Evolutionary conservation across 805 yeast species (phyloP).

Genomic region (Metschnikowia lachancei): DNA sequence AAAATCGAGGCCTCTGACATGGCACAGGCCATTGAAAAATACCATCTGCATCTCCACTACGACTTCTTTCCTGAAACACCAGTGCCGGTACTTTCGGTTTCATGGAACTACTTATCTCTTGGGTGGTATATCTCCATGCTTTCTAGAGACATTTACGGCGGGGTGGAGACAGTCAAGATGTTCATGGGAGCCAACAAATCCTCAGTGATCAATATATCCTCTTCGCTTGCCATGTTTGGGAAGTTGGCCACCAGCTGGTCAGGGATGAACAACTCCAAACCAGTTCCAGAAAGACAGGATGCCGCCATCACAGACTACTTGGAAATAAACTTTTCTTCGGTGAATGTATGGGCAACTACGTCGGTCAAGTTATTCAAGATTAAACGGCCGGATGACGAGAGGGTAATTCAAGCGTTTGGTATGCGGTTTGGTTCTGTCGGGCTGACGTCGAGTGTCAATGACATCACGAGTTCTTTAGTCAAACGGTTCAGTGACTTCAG

Average conservation of each 20-base stretch:
- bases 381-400: constrained; percentile 20
- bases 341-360: constrained; percentile 55
- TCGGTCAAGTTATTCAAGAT: constrained; percentile 50
- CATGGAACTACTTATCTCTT: constrained; percentile 61
- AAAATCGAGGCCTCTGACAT: constrained; percentile 42
- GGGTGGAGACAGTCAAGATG: constrained; percentile 13
- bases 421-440: constrained; percentile 13
- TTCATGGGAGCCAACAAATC: constrained; percentile 26
- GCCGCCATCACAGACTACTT: constrained; percentile 21
- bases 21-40: constrained; percentile 19
- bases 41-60: constrained; percentile 31
- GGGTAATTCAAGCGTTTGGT: constrained; percentile 21
- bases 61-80: constrained; percentile 46
- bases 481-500: constrained; percentile 48
- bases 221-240: constrained; percentile 37
- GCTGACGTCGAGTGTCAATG: constrained; percentile 23
- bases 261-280: constrained; percentile 22
- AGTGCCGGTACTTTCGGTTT: constrained; percentile 47
- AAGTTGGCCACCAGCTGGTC: constrained; percentile 40
- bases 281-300: constrained; percentile 7
- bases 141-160: constrained; percentile 54
- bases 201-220: constrained; percentile 40
- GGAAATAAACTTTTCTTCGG: constrained; percentile 30
- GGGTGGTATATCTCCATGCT: constrained; percentile 75
- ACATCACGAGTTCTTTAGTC: constrained; percentile 48